Percentiles rank a stretch among this genome's conserved stretches.
These are phyloP conservation scores for Curvularia verruculosa DNA, from an alignment of 2,329 filamentous ascomycete genomes.

Conservation along the genomic window DNA sequence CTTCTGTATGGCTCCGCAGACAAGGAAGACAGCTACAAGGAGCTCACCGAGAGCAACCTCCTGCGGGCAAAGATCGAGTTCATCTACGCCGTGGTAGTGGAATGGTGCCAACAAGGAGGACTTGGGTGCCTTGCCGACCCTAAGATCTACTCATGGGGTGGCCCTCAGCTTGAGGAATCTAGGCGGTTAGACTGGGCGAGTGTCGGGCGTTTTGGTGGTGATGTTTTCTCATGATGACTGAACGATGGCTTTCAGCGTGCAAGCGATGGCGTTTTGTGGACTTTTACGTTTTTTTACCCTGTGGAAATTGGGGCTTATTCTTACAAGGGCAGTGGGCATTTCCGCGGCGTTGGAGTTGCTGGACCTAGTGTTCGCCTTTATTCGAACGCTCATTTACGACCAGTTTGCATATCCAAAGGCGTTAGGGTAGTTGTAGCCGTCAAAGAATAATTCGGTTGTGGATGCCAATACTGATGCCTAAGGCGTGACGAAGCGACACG, in stretches of 20 bases:
- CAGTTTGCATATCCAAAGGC: conserved; percentile 24
- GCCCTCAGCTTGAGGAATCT: conserved; percentile 51
- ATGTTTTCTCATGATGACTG: conserved; percentile 44
- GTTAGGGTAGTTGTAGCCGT: conserved; percentile 17
- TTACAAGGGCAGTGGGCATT: conserved; percentile 39
- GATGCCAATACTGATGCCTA: conserved; percentile 17
- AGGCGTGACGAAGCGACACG: conserved; percentile 29
- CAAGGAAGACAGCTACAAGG: conserved; percentile 56
- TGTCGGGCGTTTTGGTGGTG: conserved; percentile 56
- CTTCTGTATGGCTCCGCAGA: conserved; percentile 66
- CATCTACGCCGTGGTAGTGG: conserved; percentile 68
- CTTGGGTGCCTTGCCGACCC: conserved; percentile 59
- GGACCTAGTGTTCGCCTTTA: conserved; percentile 19
- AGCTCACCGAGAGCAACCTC: conserved; percentile 71
- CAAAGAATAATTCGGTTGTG: conserved; percentile 23
- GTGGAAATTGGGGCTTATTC: conserved; percentile 36
- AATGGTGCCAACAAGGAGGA: conserved; percentile 74
- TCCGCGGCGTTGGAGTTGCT: conserved; percentile 35
- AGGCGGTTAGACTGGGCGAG: conserved; percentile 57
- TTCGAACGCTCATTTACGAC: conserved; percentile 37
- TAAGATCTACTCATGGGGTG: conserved; percentile 52
- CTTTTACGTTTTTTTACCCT: neutral
- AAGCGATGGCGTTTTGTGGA: conserved; percentile 42
- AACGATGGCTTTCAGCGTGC: conserved; percentile 20
- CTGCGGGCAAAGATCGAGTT: conserved; percentile 77